Percentiles rank a stretch among this genome's conserved stretches.
Conservation (phyloP, 164 flowering plant species). For the Stephania japonica region DNA sequence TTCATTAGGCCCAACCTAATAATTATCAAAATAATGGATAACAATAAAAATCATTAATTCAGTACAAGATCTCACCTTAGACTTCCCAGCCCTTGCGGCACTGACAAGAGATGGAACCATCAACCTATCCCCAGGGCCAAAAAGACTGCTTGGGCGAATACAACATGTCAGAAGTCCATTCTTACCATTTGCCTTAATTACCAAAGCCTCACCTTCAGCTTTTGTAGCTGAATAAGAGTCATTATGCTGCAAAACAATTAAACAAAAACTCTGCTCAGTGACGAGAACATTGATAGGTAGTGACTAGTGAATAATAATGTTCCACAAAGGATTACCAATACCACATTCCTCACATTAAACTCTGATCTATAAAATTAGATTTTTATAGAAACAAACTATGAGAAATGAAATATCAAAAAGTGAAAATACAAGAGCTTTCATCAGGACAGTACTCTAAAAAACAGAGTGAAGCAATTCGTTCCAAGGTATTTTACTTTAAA, state of each 20-base stretch:
- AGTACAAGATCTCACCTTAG: constrained; percentile 48
- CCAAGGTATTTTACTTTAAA: background rate
- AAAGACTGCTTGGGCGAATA: constrained; percentile 94
- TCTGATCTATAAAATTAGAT: background rate
- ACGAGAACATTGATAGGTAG: background rate
- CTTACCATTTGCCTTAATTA: constrained; percentile 66
- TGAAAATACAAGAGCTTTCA: background rate
- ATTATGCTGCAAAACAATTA: constrained; percentile 53
- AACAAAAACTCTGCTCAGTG: constrained; percentile 7
- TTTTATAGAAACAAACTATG: background rate
- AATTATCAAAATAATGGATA: too few relatives aligned
- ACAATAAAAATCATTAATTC: background rate
- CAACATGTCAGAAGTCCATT: constrained; percentile 89
- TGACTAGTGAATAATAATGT: background rate
- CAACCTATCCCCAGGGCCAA: constrained; percentile 95
- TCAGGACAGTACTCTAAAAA: background rate
- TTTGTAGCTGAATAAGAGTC: constrained; percentile 93
- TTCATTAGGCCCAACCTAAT: background rate
- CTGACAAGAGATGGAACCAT: constrained; percentile 81
- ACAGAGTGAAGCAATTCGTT: background rate
- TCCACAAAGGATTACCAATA: background rate
- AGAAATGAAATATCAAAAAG: background rate
- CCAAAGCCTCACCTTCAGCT: constrained; percentile 87
- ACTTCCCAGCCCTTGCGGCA: constrained; percentile 93
- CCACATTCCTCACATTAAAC: background rate